Percentiles rank a stretch among this genome's conserved stretches.
Conservation (phyloP, 1,284 basidiomycete genomes). For the Cutaneotrichosporon cutaneum region DNA sequence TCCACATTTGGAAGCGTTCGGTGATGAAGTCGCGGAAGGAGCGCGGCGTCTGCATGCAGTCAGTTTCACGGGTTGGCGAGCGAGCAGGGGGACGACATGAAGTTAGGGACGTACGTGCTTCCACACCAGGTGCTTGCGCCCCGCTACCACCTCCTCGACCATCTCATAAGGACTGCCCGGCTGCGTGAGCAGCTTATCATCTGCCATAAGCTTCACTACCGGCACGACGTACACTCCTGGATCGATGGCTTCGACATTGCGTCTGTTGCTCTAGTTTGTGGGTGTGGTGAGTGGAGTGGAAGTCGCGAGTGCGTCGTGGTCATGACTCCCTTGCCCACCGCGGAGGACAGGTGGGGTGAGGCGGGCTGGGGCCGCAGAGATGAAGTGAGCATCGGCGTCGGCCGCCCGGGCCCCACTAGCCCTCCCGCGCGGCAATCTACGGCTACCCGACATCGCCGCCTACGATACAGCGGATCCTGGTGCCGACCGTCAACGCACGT, state of each 20-base stretch:
- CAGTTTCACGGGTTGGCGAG: background rate
- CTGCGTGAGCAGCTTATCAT: conserved; percentile 40
- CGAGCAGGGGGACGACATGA: too few species aligned
- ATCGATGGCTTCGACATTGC: conserved; percentile 2
- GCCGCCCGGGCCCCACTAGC: background rate
- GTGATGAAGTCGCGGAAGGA: conserved; percentile 11
- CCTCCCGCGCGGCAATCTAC: too few species aligned
- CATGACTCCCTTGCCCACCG: background rate
- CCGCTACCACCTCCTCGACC: conserved; percentile 34
- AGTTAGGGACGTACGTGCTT: conserved; percentile 41
- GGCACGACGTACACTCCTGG: background rate
- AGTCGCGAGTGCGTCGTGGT: background rate
- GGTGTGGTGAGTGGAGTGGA: background rate
- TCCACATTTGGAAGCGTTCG: background rate
- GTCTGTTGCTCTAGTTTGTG: background rate
- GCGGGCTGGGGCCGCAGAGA: background rate
- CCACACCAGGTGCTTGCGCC: conserved; percentile 34
- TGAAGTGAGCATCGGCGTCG: background rate
- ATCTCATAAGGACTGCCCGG: conserved; percentile 45
- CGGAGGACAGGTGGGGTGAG: background rate
- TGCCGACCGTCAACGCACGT: too few species aligned
- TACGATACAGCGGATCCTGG: too few species aligned
- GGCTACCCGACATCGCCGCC: too few species aligned
- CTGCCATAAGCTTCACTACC: conserved; percentile 18
- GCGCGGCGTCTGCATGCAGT: conserved; percentile 1